These are phyloP conservation scores for Mucor circinelloides DNA, from an alignment of 371 early-diverging fungal genomes.

Conservation along the genomic window DNA sequence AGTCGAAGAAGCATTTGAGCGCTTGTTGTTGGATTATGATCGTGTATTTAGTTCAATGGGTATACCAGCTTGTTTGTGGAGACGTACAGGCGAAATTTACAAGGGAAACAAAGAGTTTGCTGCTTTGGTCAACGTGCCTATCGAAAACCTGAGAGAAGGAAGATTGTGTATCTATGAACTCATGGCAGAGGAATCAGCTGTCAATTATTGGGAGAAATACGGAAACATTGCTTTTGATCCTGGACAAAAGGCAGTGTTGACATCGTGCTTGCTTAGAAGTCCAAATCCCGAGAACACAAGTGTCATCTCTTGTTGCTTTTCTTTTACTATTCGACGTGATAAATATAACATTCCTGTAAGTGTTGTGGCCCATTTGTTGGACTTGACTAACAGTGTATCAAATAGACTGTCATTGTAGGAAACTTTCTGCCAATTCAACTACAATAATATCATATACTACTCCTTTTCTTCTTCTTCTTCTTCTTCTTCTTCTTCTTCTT, in stretches of 20 bases:
- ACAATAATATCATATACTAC: constrained; percentile 21
- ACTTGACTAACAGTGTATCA: neutral
- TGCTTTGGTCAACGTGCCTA: constrained; percentile 77
- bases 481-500: neutral
- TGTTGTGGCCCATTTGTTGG: neutral
- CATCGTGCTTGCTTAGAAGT: constrained; percentile 76
- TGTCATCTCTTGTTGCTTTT: constrained; percentile 83
- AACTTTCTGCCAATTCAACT: constrained; percentile 78
- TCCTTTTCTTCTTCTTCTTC: neutral
- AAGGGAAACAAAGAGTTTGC: constrained; percentile 95
- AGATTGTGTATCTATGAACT: constrained; percentile 88
- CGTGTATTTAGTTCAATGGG: constrained; percentile 94
- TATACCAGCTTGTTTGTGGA: constrained; percentile 92
- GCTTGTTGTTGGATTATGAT: constrained; percentile 91
- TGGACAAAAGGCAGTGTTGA: constrained; percentile 93
- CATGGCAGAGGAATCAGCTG: constrained; percentile 90
- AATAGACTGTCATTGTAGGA: constrained; percentile 76
- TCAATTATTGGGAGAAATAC: constrained; percentile 93
- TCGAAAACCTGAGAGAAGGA: constrained; percentile 76
- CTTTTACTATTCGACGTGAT: constrained; percentile 91
- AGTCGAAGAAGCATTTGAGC: constrained; percentile 94
- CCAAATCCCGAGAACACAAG: constrained; percentile 57
- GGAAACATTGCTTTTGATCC: constrained; percentile 95
- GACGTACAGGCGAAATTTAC: constrained; percentile 94
- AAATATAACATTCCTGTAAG: constrained; percentile 79